Base-by-base conservation (phyloP, 306 rosid genomes). In the Acacia melanoxylon region DNA sequence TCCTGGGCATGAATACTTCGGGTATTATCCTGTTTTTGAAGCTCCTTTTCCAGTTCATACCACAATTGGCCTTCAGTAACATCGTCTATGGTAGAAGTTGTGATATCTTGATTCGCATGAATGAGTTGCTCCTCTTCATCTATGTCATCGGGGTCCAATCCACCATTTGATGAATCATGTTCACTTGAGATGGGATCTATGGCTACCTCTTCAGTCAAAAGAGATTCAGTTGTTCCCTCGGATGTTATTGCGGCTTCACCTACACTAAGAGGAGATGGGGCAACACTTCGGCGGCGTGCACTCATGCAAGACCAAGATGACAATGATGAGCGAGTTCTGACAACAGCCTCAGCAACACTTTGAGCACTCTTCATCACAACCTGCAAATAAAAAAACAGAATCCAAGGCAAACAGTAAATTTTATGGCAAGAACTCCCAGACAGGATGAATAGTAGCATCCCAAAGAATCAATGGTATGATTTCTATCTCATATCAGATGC, bases 271-370 rank as follows among this genome's bases (percentile, higher is more conserved):
- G 82, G 13, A 12, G 82, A 69, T 42, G 87, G 73, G 76, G 89
- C 85, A 37, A 92, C 90, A 76, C 85, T 89, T 41, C 99, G 95
- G 31, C 94, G 93, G 6, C 98, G 97, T 17, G 96, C 98, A 40
- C 94, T 97, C 90, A 95, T 95, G 91, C 99, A 95, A 66, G 98
- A 95, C 99, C 99, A 95, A 1, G 98, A 92, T 61, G 97, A 84
- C 74, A 95, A 75, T 1, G 98, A 92, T 66, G 99, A 91, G 68
- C 93, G 99, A 31, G 96, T 95, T 78, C 97, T 85, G 31, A 95
- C 98, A 74, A 95, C 98, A 74, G 97, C 98, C 81, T 91, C 86
- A 80, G 98, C 98, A 82, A 92, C 98, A 86, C 93, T 94, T 77
- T 94, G 94, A 17, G 98, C 99, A 59, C 99, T 91, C 88, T 89